Evolutionary conservation across 2,329 filamentous ascomycete genomes (phyloP), one percentile per base, ranked within the genome.

Genomic region (Curvularia sp.): DNA sequence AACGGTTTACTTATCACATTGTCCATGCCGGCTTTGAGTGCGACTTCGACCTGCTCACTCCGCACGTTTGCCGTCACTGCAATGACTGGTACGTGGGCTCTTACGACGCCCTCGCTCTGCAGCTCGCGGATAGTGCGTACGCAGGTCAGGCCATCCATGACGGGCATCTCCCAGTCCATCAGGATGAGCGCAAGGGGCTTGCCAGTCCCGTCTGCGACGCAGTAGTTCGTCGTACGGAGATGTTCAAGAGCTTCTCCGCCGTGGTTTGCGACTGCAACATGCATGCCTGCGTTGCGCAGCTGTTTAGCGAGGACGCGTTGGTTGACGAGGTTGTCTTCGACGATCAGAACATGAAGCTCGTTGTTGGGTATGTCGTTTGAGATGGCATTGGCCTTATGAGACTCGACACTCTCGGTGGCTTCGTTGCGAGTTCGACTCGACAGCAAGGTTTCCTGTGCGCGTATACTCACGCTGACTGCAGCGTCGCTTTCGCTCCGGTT

Each of bases 1-100:
- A 93, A 93, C 1, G 91, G 91, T 71, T 94, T 95, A 3, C 88
- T 88, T 34, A 94, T 89, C 38, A 93, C 86, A 74, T 73, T 63
- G 34, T 75, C 74, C 71, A 76, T 75, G 4, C 74, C 74, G 0
- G 70, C 72, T 36, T 70, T 61, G 42, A 73, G 54, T 3, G 73
- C 73, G 3, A 51, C 57, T 25, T 69, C 49, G 1, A 76, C 68
- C 57, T 77, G 74, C 55, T 75, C 67, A 12, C 60, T 61, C 30
- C 73, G 60, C 10, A 71, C 74, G 49, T 77, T 77, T 3, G 73
- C 74, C n/a, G 73, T 76, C 6, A 77, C 69, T 1, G 69, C 73
- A 19, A 76, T 73, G 12, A 75, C 64, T 0, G 73, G 73, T 0
- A 74, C 57, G 34, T 75, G 70, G 1, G 62, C 49, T 18, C n/a